Conservation (phyloP, 2,329 filamentous ascomycete species). For the Phialophora macrospora region DNA sequence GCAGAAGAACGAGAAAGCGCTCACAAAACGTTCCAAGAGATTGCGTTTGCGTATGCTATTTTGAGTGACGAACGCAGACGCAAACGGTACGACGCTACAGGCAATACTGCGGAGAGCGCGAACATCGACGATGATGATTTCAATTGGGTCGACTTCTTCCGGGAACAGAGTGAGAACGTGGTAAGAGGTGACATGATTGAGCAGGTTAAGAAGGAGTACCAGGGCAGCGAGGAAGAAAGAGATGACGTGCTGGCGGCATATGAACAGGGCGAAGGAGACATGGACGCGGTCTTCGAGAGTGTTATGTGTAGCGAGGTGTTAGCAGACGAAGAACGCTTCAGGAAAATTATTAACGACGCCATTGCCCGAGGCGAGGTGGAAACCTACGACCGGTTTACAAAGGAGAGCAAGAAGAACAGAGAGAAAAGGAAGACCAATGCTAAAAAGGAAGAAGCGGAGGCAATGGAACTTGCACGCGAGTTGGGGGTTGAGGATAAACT, state of each 20-base stretch:
- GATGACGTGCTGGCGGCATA: conserved; percentile 78
- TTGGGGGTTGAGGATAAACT: conserved; percentile 74
- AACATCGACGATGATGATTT: conserved; percentile 76
- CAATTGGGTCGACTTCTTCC: conserved; percentile 89
- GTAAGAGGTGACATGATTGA: conserved; percentile 76
- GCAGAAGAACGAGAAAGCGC: conserved; percentile 71
- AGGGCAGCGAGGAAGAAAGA: conserved; percentile 82
- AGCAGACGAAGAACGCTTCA: conserved; percentile 84
- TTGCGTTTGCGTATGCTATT: conserved; percentile 92
- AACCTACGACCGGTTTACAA: conserved; percentile 69
- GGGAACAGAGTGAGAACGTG: conserved; percentile 77
- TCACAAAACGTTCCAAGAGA: conserved; percentile 80
- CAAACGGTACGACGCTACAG: conserved; percentile 85
- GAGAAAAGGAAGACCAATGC: conserved; percentile 65
- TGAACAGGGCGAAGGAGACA: conserved; percentile 71
- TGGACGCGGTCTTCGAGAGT: conserved; percentile 76
- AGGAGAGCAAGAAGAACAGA: conserved; percentile 71
- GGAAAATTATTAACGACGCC: conserved; percentile 77
- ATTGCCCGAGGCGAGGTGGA: conserved; percentile 72
- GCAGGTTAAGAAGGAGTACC: conserved; percentile 77
- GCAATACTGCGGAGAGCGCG: conserved; percentile 83
- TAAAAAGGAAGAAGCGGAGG: conserved; percentile 71
- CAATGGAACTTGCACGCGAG: conserved; percentile 75
- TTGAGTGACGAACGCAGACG: conserved; percentile 82
- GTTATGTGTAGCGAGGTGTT: conserved; percentile 87